Evolutionary conservation across 441 rosid species (phyloP), one percentile per base, ranked within the genome.

Genomic region (Croton setiger): DNA sequence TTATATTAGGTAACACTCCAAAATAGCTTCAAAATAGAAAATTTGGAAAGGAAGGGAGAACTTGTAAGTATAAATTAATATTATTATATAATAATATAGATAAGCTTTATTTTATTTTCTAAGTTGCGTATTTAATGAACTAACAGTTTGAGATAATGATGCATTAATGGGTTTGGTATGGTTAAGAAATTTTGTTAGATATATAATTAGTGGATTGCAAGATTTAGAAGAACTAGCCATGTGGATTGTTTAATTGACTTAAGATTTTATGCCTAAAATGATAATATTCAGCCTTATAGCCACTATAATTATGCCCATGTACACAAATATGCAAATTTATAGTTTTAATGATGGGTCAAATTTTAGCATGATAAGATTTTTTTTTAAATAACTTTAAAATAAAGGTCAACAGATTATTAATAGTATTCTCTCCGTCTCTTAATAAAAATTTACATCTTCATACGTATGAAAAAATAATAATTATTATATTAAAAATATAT

Each of bases 191-290:
- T 64, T 9, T 33, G 43, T 64, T 64, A 48, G 51, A 51, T 20
- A 47, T 4, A 59, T 2, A n/a, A n/a, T 12, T 27, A 27, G 31
- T 0, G 2, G 31, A 27, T 27, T 27, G 13, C 41, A 44, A 18
- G 11, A 27, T 33, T 55, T 6, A 36, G 7, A 23, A 63, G 49
- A 55, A 54, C 70, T 70, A 70, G 35, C 23, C 76, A 73, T 71
- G 80, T 71, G 78, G 67, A 63, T 0, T 69, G 72, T 49, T 62
- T 13, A 43, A 62, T 73, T 72, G 70, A 70, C 66, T 37, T 0
- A 5, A 39, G 7, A 12, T n/a, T 0, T 20, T 7, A 23, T 31
- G 31, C 31, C 31, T 27, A 27, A 27, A 44, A 44, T 44, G 49
- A 9, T 23, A 52, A 52, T 23, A 43, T 58, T 11, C 21, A 10